Conservation (phyloP, 805 yeast genomes). For the Yamadazyma ubonensis region DNA sequence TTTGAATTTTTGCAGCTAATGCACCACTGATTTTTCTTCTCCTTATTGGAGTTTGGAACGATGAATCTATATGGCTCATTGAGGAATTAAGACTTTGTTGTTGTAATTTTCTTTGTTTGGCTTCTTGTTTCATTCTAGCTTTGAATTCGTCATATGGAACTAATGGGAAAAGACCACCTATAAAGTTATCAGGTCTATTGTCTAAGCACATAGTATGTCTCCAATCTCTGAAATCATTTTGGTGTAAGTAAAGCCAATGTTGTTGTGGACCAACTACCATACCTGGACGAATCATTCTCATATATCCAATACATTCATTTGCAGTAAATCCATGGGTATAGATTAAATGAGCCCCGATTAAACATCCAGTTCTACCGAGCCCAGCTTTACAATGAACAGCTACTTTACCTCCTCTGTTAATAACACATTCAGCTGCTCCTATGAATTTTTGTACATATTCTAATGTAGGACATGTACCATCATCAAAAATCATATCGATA, state of each 20-base stretch:
- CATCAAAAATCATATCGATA: slow-evolving; percentile 94
- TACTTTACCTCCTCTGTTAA: slow-evolving; percentile 82
- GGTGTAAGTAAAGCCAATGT: slow-evolving; percentile 96
- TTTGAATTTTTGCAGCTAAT: slow-evolving; percentile 62
- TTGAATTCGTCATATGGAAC: slow-evolving; percentile 62
- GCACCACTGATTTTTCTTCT: slow-evolving; percentile 66
- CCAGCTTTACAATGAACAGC: slow-evolving; percentile 99
- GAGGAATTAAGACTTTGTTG: slow-evolving; percentile 33
- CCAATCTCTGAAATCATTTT: slow-evolving; percentile 96
- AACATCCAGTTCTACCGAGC: slow-evolving; percentile 94
- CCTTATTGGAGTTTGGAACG: slow-evolving; percentile 74
- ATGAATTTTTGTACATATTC: slow-evolving; percentile 88
- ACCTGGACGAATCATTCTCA: slow-evolving; percentile 96
- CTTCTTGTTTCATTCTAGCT: slow-evolving; percentile 47
- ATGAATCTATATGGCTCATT: slow-evolving; percentile 36
- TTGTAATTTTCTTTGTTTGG: slow-evolving; percentile 36
- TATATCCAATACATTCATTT: slow-evolving; percentile 91
- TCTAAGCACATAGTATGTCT: slow-evolving; percentile 84
- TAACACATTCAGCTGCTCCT: slow-evolving; percentile 92
- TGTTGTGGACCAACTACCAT: slow-evolving; percentile 99
- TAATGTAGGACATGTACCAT: slow-evolving; percentile 96
- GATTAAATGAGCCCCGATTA: slow-evolving; percentile 94
- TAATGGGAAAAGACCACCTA: slow-evolving; percentile 67
- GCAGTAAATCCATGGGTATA: slow-evolving; percentile 98
- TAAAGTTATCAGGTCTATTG: slow-evolving; percentile 58